Evolutionary conservation across 208 protist species (phyloP).

Genomic region (Leishmania tropica): DNA sequence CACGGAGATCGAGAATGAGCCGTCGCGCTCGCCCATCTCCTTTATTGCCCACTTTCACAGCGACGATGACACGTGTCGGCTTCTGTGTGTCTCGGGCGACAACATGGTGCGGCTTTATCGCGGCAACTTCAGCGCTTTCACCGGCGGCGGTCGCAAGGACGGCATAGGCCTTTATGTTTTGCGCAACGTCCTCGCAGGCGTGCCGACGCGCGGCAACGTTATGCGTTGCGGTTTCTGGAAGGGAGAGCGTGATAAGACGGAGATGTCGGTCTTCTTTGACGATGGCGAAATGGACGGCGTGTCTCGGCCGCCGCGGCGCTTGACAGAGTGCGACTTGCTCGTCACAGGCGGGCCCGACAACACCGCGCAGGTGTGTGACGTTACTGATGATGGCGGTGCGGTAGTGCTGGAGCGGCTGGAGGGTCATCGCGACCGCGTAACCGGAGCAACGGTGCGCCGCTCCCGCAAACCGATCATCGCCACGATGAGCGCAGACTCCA

Average conservation of each 20-base stretch:
- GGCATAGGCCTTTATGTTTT: constrained; percentile 55
- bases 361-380: constrained; percentile 79
- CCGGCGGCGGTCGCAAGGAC: constrained; percentile 22
- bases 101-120: constrained; percentile 87
- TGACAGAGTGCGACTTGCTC: constrained; percentile 84
- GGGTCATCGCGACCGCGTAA: constrained; percentile 85
- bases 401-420: constrained; percentile 73
- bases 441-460: constrained; percentile 72
- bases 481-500: constrained; percentile 84
- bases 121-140: constrained; percentile 47
- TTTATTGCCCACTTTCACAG: constrained; percentile 66
- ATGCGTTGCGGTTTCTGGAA: constrained; percentile 79
- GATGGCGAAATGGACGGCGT: constrained; percentile 85
- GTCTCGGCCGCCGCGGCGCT: constrained; percentile 46
- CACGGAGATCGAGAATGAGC: constrained; percentile 60
- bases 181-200: constrained; percentile 70
- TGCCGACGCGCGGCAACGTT: constrained; percentile 62
- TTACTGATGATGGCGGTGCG: constrained; percentile 66
- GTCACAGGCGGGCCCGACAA: constrained; percentile 77
- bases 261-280: constrained; percentile 79
- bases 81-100: constrained; percentile 79
- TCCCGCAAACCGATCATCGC: constrained; percentile 78
- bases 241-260: constrained; percentile 57
- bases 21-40: constrained; percentile 70
- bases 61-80: constrained; percentile 67